Evolutionary conservation across 208 protist genomes (phyloP), one percentile per base, ranked within the genome.

Genomic region (Spongospora subterranea): DNA sequence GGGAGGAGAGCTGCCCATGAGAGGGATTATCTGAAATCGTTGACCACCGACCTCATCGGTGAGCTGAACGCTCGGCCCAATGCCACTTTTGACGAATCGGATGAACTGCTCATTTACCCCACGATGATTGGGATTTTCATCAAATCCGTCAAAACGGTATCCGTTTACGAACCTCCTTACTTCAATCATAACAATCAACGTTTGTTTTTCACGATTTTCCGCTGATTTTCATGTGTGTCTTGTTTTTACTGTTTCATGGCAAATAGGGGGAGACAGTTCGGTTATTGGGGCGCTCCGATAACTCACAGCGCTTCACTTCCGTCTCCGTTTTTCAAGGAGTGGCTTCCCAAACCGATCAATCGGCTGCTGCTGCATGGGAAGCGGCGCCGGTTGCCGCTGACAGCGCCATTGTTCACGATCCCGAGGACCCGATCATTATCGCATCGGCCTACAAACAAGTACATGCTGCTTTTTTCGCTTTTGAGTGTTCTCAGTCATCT

Each of bases 41-140:
- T 82, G n/a, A 38, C 20, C 65, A 17, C 0, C 89, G 64, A 39
- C 43, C 54, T 77, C 40, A 43, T 89, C 40, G 32, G 46, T 13
- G 29, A n/a, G 32, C 6, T 35, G 40, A 82, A 82, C 71, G 17
- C 71, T 13, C 71, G n/a, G 6, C 71, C 71, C 13, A 45, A 35
- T 45, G 11, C 35, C n/a, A 13, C 97, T 11, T 98, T 98, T 90
- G 97, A 98, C 90, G 94, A 96, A 45, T 92, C 46, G 45, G 93
- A 93, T 17, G 64, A 93, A 17, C 96, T 97, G 88, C 0, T 97
- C 32, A 88, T 98, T 13, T 98, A 97, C 93, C 46, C 95, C 40
- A 97, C 96, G 0, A 54, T 97, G n/a, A 46, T 97, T 46, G 96
- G 96, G 46, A 95, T 98, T 54, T 96, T 97, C 54, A 82, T 60